A percentile compares a stretch with the other conserved stretches of the same genome.
Conservation (phyloP, 2,329 filamentous ascomycete genomes). For the Xylariaceae sp. region DNA sequence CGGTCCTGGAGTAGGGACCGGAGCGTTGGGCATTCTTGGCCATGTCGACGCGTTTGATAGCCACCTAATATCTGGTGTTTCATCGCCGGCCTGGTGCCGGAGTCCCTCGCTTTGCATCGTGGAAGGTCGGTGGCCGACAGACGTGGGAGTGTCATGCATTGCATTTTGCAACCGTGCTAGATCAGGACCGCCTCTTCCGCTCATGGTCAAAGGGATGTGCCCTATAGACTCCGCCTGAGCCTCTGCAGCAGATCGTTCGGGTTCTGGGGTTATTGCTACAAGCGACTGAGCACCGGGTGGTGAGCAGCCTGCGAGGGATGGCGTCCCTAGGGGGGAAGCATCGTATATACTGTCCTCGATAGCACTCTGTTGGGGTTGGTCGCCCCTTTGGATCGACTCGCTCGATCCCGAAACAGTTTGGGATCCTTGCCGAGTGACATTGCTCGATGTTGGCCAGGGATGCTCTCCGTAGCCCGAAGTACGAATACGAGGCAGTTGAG, state of each 20-base stretch:
- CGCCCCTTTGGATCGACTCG: neutral
- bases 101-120: slow-evolving; percentile 3
- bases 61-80: slow-evolving; percentile 19
- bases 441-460: slow-evolving; percentile 19
- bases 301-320: slow-evolving; percentile 20
- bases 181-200: too few relatives aligned
- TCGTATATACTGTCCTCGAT: slow-evolving; percentile 28
- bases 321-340: slow-evolving; percentile 24
- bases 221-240: too few relatives aligned
- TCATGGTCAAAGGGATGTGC: too few relatives aligned
- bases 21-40: slow-evolving; percentile 35
- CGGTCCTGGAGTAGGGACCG: slow-evolving; percentile 20
- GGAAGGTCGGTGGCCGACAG: too few relatives aligned
- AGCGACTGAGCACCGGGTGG: slow-evolving; percentile 24
- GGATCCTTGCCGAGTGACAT: too few relatives aligned
- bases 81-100: neutral
- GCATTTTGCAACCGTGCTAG: too few relatives aligned
- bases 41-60: slow-evolving; percentile 40
- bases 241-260: slow-evolving; percentile 20
- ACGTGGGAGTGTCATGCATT: too few relatives aligned
- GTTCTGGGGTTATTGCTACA: slow-evolving; percentile 19
- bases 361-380: slow-evolving; percentile 2
- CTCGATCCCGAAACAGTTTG: neutral
- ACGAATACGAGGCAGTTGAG: slow-evolving; percentile 27
- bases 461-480: slow-evolving; percentile 20